Evolutionary conservation across 2,329 filamentous ascomycete species (phyloP), one percentile per base, ranked within the genome.

Genomic region (Penicillium sp.): DNA sequence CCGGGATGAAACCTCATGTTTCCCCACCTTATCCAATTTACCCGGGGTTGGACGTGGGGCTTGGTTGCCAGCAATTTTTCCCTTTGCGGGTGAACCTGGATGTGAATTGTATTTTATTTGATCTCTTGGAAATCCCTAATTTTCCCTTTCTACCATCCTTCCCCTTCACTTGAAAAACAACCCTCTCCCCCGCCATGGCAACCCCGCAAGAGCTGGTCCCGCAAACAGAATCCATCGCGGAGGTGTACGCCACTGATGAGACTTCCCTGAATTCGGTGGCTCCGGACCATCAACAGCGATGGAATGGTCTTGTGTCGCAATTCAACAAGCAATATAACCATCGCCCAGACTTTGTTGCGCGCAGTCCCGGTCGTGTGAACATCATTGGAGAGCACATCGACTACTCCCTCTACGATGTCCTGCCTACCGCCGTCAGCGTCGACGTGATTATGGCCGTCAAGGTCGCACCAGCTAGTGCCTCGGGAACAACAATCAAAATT

Each of bases 371-470:
- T 43, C 79, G 92, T 51, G 92, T 98, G 51, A 96, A 96, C 70
- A 92, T 98, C 59, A 95, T 98, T 61, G 92, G 92, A 64, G 92
- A 98, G 74, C 92, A 98, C 70, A 95, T 98, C 57, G 92, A 98
- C 71, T 98, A 98, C 70, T 95, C 87, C 10, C 78, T 98, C 13
- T 98, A 96, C 72, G 82, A 92, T 53, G 89, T 95, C 42, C 75
- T 98, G 15, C 92, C 92, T 35, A 95, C 95, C 80, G 92, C 90
- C 46, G 88, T 96, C 51, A 87, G 85, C 4, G 85, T 87, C 46
- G 92, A 98, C 65, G 83, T 88, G 40, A 76, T 98, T 42, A 77
- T 98, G 57, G 92, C 90, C 35, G 85, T 95, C 39, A 72, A 74
- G 17, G 62, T 72, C 17, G 64, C 75, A 23, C 56, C 62, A 7